Percentiles rank a stretch among this genome's conserved stretches.
Conservation (phyloP, 441 rosid species). For the Croton laevigatus region DNA sequence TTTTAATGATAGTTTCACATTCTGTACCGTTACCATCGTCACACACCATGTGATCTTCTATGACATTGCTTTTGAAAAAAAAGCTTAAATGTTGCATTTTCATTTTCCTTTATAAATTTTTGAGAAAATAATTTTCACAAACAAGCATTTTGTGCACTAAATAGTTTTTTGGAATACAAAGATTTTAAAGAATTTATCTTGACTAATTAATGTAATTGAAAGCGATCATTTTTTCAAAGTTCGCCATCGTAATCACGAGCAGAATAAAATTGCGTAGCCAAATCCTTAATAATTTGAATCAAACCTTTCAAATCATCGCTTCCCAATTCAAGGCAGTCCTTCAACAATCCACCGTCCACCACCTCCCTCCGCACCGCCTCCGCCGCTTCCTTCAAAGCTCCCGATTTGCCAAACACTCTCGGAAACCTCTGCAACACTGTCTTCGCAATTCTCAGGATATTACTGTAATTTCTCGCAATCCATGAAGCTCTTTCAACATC, state of each 20-base stretch:
- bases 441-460: conserved; percentile 43
- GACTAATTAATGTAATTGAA: no score
- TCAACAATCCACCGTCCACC: conserved; percentile 58
- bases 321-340: conserved; percentile 70
- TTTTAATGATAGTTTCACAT: no score
- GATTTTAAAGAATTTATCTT: no score
- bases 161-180: no score
- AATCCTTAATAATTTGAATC: conserved; percentile 53
- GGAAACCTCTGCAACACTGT: conserved; percentile 43
- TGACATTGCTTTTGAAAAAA: no score
- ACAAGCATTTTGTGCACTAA: no score
- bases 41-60: no score
- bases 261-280: conserved; percentile 37
- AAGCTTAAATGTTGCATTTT: no score
- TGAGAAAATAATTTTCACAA: no score
- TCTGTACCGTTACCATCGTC: no score
- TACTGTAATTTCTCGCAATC: conserved; percentile 44
- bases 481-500: conserved; percentile 48
- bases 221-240: background rate
- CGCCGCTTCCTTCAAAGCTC: conserved; percentile 53
- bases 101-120: no score
- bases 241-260: conserved; percentile 18
- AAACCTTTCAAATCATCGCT: conserved; percentile 59
- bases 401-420: conserved; percentile 50
- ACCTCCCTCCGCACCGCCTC: conserved; percentile 57